Evolutionary conservation across 75 land plant genomes (phyloP), one percentile per base, ranked within the genome.

Genomic region (Ceratopteris richardii): DNA sequence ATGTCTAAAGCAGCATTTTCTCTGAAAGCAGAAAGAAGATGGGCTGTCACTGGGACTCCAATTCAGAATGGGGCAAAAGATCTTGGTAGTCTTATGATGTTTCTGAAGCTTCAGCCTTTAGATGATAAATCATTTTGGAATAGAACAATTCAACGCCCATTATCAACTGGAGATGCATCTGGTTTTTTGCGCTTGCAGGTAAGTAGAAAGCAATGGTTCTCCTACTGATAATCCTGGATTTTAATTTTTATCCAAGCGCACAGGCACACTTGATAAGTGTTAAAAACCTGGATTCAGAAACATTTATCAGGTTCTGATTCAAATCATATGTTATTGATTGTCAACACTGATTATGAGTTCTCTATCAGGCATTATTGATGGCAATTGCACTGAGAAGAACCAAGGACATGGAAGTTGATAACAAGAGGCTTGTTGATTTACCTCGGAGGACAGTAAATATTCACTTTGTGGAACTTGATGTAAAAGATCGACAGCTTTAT

Each of bases 41-140:
- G 97, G 97, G 86, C 69, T 20, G 94, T 92, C 21, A 87, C 97
- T 1, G 97, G 97, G 21, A 92, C 97, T 29, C 97, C 97, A 5
- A 82, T 92, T 20, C 97, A 92, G 69, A 92, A 92, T 53, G 74
- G 68, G 25, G 73, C 89, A 0, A 70, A 67, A 58, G 97, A 92
- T 75, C 57, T 92, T 64, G 84, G 82, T 44, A 81, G 86, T 9
- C 56, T 82, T 21, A 84, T 92, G 97, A 68, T 77, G 16, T 92
- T 92, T 55, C 60, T 92, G 56, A 69, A 72, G 51, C 78, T 92
- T 65, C 73, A 88, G 67, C 97, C 97, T 27, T 82, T 92, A 33
- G 75, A 84, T n/a, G 75, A 75, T 19, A 87, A 69, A 63, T 72
- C 71, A 37, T 87, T 75, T 44, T 92, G 97, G 97, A 71, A 73